Percentiles rank a stretch among this genome's conserved stretches.
Evolutionary conservation across 2,329 filamentous ascomycete genomes (phyloP).

Genomic region (Aspergillus sojae): DNA sequence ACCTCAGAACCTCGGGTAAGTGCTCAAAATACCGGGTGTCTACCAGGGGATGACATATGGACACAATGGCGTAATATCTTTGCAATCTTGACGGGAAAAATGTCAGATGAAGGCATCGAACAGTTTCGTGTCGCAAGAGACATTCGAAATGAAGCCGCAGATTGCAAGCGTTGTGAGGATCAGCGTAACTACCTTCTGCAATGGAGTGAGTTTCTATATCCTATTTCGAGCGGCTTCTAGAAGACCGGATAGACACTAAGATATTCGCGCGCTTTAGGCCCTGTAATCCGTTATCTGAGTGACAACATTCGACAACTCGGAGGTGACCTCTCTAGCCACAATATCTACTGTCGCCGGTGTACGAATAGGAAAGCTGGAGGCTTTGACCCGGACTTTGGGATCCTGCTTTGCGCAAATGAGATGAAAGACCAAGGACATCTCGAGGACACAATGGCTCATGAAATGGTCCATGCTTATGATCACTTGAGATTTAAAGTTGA

Average conservation of each 20-base stretch:
- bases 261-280: conserved; percentile 49
- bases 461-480: conserved; percentile 98
- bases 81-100: conserved; percentile 73
- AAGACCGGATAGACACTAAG: conserved; percentile 10
- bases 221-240: neutral
- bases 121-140: conserved; percentile 80
- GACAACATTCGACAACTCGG: conserved; percentile 80
- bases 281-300: conserved; percentile 82
- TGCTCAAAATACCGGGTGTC: conserved; percentile 39
- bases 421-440: conserved; percentile 77
- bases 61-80: conserved; percentile 81
- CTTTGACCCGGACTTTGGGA: conserved; percentile 83
- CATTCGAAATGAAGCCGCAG: conserved; percentile 70
- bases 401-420: conserved; percentile 90
- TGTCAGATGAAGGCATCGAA: conserved; percentile 69
- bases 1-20: conserved; percentile 22
- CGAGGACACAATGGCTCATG: conserved; percentile 92
- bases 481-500: conserved; percentile 90
- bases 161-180: conserved; percentile 80
- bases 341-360: conserved; percentile 83
- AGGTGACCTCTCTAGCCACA: conserved; percentile 70
- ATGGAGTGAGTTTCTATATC: conserved; percentile 57
- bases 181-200: conserved; percentile 81
- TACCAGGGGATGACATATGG: conserved; percentile 44
- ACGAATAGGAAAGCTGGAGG: conserved; percentile 74